Evolutionary conservation across 805 yeast species (phyloP).

Genomic region (Grigorovia yakushimaensis): DNA sequence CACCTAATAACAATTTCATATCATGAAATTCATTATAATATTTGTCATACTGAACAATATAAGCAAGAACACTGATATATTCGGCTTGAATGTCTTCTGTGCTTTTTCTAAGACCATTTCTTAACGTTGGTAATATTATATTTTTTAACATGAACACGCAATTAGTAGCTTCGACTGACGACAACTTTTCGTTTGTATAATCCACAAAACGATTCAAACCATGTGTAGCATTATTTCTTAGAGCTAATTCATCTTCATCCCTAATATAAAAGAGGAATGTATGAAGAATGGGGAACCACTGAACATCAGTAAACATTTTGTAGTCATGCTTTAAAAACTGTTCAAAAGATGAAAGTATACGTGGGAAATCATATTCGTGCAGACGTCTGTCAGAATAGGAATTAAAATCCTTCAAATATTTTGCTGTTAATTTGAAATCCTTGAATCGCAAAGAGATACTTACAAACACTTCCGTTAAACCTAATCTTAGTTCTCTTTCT

Average conservation of each 20-base stretch:
- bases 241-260: constrained; percentile 69
- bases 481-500: constrained; percentile 53
- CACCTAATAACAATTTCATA: constrained; percentile 51
- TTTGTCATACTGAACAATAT: constrained; percentile 42
- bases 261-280: constrained; percentile 60
- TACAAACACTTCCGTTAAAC: constrained; percentile 49
- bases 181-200: constrained; percentile 30
- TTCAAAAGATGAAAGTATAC: constrained; percentile 59
- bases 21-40: constrained; percentile 47
- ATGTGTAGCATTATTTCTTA: constrained; percentile 68
- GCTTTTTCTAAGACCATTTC: constrained; percentile 51
- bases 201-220: constrained; percentile 59
- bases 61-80: constrained; percentile 55
- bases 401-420: constrained; percentile 56
- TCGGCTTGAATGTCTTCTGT: constrained; percentile 63
- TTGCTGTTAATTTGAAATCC: constrained; percentile 37
- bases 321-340: constrained; percentile 49
- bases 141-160: constrained; percentile 36
- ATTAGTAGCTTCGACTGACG: constrained; percentile 21
- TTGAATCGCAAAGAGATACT: constrained; percentile 47
- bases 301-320: constrained; percentile 34
- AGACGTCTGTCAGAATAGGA: constrained; percentile 53
- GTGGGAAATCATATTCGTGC: constrained; percentile 71
- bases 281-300: constrained; percentile 76
- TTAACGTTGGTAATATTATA: constrained; percentile 53